phyloP scores from a whole-genome alignment of 2,329 filamentous ascomycete species.

The Lecanicillium sp. region DNA sequence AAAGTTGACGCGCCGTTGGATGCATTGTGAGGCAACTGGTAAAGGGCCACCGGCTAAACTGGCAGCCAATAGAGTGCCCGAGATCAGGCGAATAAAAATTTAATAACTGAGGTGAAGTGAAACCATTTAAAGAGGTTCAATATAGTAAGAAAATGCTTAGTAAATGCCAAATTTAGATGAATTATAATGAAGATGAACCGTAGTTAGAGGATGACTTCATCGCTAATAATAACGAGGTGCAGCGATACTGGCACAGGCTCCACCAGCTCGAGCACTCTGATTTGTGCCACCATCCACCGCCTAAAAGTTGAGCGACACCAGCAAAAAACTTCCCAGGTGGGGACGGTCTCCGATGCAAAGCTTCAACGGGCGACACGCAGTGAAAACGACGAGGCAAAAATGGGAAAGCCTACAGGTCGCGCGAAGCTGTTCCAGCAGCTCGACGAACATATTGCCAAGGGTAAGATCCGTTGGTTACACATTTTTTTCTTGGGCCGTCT shows the following conservation, averaged over 20 bases:
- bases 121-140: too few species aligned
- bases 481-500: background rate
- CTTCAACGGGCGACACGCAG: constrained; percentile 7
- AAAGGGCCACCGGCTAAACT: background rate
- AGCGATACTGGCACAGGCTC: background rate
- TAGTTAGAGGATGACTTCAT: too few species aligned
- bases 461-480: constrained; percentile 29
- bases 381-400: constrained; percentile 27
- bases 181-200: too few species aligned
- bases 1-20: constrained; percentile 26
- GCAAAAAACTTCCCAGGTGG: constrained; percentile 26
- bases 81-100: too few species aligned
- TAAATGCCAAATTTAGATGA: too few species aligned
- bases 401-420: constrained; percentile 45
- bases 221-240: too few species aligned
- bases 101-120: too few species aligned
- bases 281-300: constrained; percentile 42
- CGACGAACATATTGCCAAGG: constrained; percentile 54
- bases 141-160: too few species aligned
- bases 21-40: constrained; percentile 23
- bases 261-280: constrained; percentile 2
- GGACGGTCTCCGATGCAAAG: constrained; percentile 12
- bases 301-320: constrained; percentile 37
- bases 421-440: constrained; percentile 55
- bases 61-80: too few species aligned